Evolutionary conservation across 129 eudicot genomes (phyloP).

Genomic region (Solidago caesia): DNA sequence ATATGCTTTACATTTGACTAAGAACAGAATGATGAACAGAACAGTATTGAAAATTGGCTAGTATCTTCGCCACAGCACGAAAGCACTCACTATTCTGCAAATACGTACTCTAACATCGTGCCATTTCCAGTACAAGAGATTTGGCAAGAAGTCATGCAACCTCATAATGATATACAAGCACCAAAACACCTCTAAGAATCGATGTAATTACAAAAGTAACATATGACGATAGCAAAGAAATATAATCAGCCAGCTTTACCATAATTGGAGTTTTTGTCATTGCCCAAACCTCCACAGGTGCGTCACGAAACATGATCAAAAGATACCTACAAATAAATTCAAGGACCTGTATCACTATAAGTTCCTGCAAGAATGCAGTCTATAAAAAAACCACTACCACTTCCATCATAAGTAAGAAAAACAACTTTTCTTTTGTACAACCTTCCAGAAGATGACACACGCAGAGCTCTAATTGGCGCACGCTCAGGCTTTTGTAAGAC

Average conservation of each 20-base stretch:
- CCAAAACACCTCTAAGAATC: constrained; percentile 1
- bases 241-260: constrained; percentile 45
- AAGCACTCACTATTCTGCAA: too few species aligned
- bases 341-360: constrained; percentile 10
- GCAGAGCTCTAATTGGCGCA: constrained; percentile 90
- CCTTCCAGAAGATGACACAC: constrained; percentile 99
- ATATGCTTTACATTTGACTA: not conserved
- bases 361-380: constrained; percentile 15
- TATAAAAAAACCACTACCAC: not conserved
- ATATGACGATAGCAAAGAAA: not conserved
- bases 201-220: not conserved
- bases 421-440: constrained; percentile 22
- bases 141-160: not conserved
- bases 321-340: constrained; percentile 62
- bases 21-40: not conserved
- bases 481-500: constrained; percentile 96
- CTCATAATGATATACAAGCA: too few species aligned
- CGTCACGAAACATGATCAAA: constrained; percentile 87
- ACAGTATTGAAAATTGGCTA: too few species aligned
- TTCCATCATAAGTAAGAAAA: not conserved
- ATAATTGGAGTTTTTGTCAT: constrained; percentile 94
- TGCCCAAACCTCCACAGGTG: constrained; percentile 99
- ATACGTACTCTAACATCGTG: too few species aligned
- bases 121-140: not conserved
- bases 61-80: too few species aligned